Percentiles rank a stretch among this genome's conserved stretches.
Evolutionary conservation across 2,329 filamentous ascomycete genomes (phyloP).

Genomic region (Magnaporthiopsis incrustans): DNA sequence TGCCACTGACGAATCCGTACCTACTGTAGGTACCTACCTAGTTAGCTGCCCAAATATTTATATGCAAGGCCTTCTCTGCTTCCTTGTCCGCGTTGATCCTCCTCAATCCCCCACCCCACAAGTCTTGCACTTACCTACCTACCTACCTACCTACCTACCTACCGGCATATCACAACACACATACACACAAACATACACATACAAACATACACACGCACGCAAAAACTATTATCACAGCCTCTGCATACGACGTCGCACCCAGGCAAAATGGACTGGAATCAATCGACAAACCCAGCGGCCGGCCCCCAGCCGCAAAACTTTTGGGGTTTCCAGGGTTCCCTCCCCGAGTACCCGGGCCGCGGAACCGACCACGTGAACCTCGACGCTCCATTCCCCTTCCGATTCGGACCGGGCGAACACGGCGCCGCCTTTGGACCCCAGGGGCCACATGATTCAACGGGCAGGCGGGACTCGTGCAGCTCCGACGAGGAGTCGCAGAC

Average conservation of each 20-base stretch:
- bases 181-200: background rate
- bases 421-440: constrained; percentile 7
- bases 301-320: constrained; percentile 11
- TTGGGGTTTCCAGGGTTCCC: constrained; percentile 27
- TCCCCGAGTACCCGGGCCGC: constrained; percentile 21
- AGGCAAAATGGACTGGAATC: constrained; percentile 3
- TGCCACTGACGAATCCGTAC: background rate
- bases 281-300: background rate
- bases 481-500: constrained; percentile 11
- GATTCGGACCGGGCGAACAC: constrained; percentile 9
- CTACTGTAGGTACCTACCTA: background rate
- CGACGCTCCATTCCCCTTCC: constrained; percentile 12
- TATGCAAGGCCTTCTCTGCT: background rate
- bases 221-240: background rate
- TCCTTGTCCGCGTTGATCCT: background rate
- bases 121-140: background rate
- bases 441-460: background rate
- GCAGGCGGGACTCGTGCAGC: constrained; percentile 8
- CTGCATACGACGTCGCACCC: background rate
- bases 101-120: background rate
- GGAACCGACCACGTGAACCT: constrained; percentile 28
- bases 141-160: too few species aligned
- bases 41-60: background rate
- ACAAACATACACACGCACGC: background rate
- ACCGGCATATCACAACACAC: background rate